Evolutionary conservation across 2,329 filamentous ascomycete genomes (phyloP), one percentile per base, ranked within the genome.

Genomic region (Alternaria infectoria): DNA sequence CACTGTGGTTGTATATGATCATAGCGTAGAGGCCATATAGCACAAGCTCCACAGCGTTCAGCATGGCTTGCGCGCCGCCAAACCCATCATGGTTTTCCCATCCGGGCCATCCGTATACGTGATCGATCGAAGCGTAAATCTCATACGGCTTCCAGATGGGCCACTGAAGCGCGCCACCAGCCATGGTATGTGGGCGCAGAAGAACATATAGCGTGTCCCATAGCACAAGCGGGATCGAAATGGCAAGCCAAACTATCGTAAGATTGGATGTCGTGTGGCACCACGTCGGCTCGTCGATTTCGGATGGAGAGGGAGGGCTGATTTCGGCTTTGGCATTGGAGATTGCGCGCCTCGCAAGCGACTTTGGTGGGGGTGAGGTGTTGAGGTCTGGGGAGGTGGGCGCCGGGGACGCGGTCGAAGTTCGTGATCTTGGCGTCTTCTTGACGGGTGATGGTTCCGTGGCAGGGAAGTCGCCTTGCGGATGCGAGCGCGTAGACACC

Each of bases 201-300:
- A 97, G 83, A 43, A 97, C 88, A 82, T 97, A 97, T 61, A 84
- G 83, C 28, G 87, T 87, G 81, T 97, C 93, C 93, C 93, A 97
- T 54, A 88, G 75, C 52, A 97, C 92, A 64, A 96, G 86, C 2
- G 92, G 92, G 15, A 96, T 81, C 19, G 91, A 93, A 65, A 95
- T 67, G 62, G 85, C 80, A 25, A 97, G 85, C 93, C 93, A 97
- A 67, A 89, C 69, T 46, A 93, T 85, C 21, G 87, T 83, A 12
- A 88, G 74, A 55, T 85, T 85, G 12, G 86, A 86, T 4, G 88
- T 87, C 0, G 85, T 88, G 74, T 91, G 89, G 11, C 85, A 82
- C 87, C 88, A 88, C 26, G 40, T 54, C 11, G 51, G 10, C 51
- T 74, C 71, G 19, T 54, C 45, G 21, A 73, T 51, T 19, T 64